Base-by-base conservation (phyloP, 2,329 filamentous ascomycete genomes). In the Graphiopsis chlorocephala region DNA sequence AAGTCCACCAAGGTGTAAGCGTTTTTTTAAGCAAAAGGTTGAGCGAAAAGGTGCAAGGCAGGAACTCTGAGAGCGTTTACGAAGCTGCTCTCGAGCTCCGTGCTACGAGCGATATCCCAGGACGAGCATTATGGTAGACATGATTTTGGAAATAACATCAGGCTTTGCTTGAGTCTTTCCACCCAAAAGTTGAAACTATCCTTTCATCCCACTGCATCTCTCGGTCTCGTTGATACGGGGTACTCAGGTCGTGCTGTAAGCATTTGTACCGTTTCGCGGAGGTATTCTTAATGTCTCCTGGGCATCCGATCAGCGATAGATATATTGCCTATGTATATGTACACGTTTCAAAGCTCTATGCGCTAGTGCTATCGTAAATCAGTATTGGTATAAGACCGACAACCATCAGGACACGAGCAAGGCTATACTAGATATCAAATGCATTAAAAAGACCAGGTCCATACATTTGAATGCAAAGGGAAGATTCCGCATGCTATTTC, bases 1-100 rank as follows among this genome's bases (percentile, higher is more conserved):
- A 84, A 83, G 73, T 89, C 90, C 84, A 88, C 88, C 85, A 98
- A 99, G 91, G 93, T 98, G 73, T 99, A 94, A 64, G 53, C 55
- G 42, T 23, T 55, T 62, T 20, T 17, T 15, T 28, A 6, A 55
- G 45, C 55, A 76, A 45, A 20, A 20, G 48, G 29, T 63, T 31
- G 45, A 35, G 52, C 45, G 45, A 23, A 50, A 35, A 53, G 57
- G 57, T 55, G 26, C 55, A 33, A 47, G 31, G 56, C 57, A 20
- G 31, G 63, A 25, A n/a, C 38, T 31, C 1, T 23, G 56, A 48
- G 57, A 63, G 52, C n/a, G 38, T 28, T 33, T 28, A 45, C 20
- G 38, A 55, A 42, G 50, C 38, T 45, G 48, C 56, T 47, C 35
- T 47, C 38, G 50, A 26, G 57, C 17, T 23, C 33, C 26, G 28